Evolutionary conservation across 139 green algal genomes (phyloP).

Genomic region (Desmodesmus armatus): DNA sequence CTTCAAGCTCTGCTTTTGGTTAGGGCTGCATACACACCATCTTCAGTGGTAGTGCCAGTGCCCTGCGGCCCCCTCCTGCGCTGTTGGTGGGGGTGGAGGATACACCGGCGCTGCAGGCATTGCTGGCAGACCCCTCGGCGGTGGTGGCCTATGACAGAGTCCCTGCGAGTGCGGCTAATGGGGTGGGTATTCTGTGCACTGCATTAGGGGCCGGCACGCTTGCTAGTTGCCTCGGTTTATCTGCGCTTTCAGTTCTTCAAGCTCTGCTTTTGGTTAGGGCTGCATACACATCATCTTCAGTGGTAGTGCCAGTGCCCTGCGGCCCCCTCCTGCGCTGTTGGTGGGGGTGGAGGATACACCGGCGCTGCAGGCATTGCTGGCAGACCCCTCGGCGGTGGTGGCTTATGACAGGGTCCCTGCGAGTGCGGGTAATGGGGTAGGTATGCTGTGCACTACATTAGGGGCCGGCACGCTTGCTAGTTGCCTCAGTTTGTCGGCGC

Average conservation of each 20-base stretch:
- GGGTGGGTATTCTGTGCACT: conserved; percentile 91
- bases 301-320: conserved; percentile 57
- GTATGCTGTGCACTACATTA: conserved; percentile 90
- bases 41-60: conserved; percentile 77
- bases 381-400: conserved; percentile 69
- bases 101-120: conserved; percentile 40
- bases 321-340: conserved; percentile 45
- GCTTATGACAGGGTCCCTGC: conserved; percentile 85
- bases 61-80: conserved; percentile 39
- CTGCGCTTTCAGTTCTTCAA: too few species aligned
- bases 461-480: too few species aligned
- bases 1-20: too few species aligned
- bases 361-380: conserved; percentile 48
- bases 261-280: too few species aligned
- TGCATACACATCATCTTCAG: too few species aligned
- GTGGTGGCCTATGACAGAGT: conserved; percentile 91
- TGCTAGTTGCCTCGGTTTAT: too few species aligned
- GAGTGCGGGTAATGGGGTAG: conserved; percentile 72
- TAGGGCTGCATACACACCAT: too few species aligned
- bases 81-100: conserved; percentile 50
- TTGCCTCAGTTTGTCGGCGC: too few species aligned
- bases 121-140: conserved; percentile 55
- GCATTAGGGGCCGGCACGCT: too few species aligned
- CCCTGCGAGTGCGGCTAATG: conserved; percentile 53
- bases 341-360: conserved; percentile 42